Conservation (phyloP, 768 basidiomycete genomes). For the Collybia sp. region DNA sequence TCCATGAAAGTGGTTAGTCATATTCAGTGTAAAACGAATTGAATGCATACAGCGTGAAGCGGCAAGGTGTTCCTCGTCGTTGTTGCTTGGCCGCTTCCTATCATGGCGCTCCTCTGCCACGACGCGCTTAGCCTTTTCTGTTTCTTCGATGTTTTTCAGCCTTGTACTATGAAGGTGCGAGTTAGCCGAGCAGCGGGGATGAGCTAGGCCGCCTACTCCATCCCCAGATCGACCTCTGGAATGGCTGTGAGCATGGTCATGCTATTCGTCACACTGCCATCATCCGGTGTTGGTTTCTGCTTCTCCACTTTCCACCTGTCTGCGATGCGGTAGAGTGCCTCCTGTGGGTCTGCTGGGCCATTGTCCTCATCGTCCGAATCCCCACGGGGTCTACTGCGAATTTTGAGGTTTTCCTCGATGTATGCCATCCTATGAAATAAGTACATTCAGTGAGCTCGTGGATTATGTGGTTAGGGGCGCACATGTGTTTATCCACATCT, state of each 20-base stretch:
- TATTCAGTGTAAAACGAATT: not conserved
- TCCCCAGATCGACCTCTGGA: conserved; percentile 96
- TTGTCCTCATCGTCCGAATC: conserved; percentile 37
- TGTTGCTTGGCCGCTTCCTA: conserved; percentile 37
- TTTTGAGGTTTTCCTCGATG: conserved; percentile 89
- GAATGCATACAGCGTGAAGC: conserved; percentile 78
- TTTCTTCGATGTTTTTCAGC: conserved; percentile 94
- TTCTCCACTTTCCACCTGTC: conserved; percentile 61
- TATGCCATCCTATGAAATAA: conserved; percentile 80
- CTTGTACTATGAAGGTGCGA: conserved; percentile 44
- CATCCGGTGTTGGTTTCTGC: conserved; percentile 60
- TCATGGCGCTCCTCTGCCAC: conserved; percentile 73
- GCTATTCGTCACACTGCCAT: conserved; percentile 91
- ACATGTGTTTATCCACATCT: conserved; percentile 99
- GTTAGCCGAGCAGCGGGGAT: not conserved
- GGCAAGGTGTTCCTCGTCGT: conserved; percentile 80
- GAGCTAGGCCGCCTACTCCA: conserved; percentile 74
- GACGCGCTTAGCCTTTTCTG: conserved; percentile 90
- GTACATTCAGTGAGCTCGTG: not conserved
- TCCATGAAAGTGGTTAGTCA: conserved; percentile 20
- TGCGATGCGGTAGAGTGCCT: conserved; percentile 71
- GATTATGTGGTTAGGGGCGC: conserved; percentile 19
- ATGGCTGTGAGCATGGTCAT: conserved; percentile 96
- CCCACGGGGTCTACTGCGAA: conserved; percentile 55
- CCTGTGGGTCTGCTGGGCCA: conserved; percentile 62